Base-by-base conservation (phyloP, 352 stramenopile species). In the Phytophthora pisi region DNA sequence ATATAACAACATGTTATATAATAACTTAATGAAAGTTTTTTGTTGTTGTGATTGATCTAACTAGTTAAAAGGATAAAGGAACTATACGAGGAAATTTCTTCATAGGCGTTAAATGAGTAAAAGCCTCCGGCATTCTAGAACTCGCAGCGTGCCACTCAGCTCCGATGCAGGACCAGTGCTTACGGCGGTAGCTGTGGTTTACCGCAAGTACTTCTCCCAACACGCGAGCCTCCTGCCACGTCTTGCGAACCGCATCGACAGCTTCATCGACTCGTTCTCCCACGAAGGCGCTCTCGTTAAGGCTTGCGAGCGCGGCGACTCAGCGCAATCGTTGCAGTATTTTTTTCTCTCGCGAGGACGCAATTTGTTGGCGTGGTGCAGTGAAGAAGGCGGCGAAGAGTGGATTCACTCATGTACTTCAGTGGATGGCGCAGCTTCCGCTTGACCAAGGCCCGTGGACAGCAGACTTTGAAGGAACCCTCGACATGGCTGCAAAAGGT, bases 251-350 rank as follows among this genome's bases (percentile, higher is more conserved):
- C 34, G 34, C 13, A 40, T 40, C 34, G 34, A 40, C 34, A 40
- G 34, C 34, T 40, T 40, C 34, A 40, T 40, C 9, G 10, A 40
- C 10, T 40, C 34, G 13, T 53, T 53, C 31, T 53, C 47, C 4
- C 20, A 31, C 23, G 10, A 53, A 2, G 47, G 47, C 5, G 23
- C 47, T 24, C 11, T 53, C 18, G 47, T 53, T 23, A 36, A 53
- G 23, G 47, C 47, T 8, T 53, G 47, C 28, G 24, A 36, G 31
- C 47, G 47, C 15, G 47, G 47, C 23, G 47, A 53, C 24, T 53
- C 47, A 10, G 47, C 16, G 1, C 18, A 36, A 0, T 36, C 23
- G 13, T 16, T 53, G 10, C 47, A 53, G 15, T 52, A 34, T 7
- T 30, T 34, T 53, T 31, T 36, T 53, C 23, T 53, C 47, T 5